phyloP scores from a whole-genome alignment of 129 eudicot genomes.

The Calendula officinalis region DNA sequence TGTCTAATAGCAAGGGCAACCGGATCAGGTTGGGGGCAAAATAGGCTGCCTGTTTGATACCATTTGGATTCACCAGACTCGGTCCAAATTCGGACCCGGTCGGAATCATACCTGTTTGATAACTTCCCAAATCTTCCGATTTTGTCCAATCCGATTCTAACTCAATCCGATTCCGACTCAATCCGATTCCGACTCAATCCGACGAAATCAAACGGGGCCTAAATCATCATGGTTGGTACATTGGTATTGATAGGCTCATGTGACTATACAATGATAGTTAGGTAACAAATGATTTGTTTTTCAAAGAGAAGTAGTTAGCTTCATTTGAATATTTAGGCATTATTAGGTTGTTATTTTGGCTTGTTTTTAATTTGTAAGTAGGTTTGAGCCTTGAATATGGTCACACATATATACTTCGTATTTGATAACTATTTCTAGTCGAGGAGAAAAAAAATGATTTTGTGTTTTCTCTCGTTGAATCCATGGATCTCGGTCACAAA shows the following conservation, averaged over 20 bases:
- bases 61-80: no score
- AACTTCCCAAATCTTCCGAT: no score
- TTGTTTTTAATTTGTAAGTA: conserved; percentile 13
- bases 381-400: conserved; percentile 32
- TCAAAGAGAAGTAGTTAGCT: conserved; percentile 29
- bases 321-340: conserved; percentile 24
- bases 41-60: no score
- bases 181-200: no score
- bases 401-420: conserved; percentile 11
- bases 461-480: neutral
- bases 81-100: no score
- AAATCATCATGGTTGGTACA: neutral
- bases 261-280: conserved; percentile 13
- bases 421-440: conserved; percentile 20
- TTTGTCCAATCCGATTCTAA: no score
- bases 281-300: conserved; percentile 21
- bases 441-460: conserved; percentile 4
- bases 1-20: neutral
- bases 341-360: conserved; percentile 8
- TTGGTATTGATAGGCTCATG: neutral
- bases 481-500: neutral
- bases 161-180: no score
- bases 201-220: no score
- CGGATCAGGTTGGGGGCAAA: no score
- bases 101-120: no score